A percentile compares a stretch with the other conserved stretches of the same genome.
These are phyloP conservation scores for Magnaporthales sp. DNA, from an alignment of 2,329 filamentous ascomycete species.

Conservation along the genomic window DNA sequence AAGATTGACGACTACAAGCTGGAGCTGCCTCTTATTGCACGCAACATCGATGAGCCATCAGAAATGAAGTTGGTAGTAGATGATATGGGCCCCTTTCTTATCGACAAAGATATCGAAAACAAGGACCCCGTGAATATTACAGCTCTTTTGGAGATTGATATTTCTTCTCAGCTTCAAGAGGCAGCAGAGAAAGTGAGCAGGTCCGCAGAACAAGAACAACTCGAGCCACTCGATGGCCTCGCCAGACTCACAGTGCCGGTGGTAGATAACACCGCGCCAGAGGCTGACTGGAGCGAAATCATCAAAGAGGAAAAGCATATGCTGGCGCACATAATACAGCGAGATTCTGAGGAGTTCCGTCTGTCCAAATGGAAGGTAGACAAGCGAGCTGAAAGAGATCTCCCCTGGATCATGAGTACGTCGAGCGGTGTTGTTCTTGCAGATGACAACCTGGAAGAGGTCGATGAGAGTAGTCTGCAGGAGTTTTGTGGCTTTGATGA, in stretches of 20 bases:
- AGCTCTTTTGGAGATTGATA: neutral
- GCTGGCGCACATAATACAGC: neutral
- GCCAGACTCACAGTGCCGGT: neutral
- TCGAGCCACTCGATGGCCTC: constrained; percentile 4
- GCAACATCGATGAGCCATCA: neutral
- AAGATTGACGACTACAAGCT: constrained; percentile 4
- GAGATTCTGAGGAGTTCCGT: neutral
- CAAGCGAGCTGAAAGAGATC: constrained; percentile 3
- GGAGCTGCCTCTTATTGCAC: neutral
- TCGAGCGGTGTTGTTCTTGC: constrained; percentile 1
- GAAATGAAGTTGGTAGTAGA: neutral
- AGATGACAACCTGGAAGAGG: neutral
- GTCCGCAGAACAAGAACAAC: constrained; percentile 2
- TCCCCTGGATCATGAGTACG: neutral
- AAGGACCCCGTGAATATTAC: neutral
- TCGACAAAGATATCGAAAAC: neutral
- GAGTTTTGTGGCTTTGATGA: neutral
- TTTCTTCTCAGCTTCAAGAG: neutral
- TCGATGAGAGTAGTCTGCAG: neutral
- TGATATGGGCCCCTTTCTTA: neutral
- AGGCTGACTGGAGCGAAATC: neutral
- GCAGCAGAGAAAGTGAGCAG: neutral
- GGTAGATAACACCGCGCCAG: neutral
- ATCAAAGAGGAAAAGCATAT: neutral
- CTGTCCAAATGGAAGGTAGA: neutral